These are phyloP conservation scores for Borovskyia barvae DNA, from an alignment of 208 protist species.

Conservation along the genomic window DNA sequence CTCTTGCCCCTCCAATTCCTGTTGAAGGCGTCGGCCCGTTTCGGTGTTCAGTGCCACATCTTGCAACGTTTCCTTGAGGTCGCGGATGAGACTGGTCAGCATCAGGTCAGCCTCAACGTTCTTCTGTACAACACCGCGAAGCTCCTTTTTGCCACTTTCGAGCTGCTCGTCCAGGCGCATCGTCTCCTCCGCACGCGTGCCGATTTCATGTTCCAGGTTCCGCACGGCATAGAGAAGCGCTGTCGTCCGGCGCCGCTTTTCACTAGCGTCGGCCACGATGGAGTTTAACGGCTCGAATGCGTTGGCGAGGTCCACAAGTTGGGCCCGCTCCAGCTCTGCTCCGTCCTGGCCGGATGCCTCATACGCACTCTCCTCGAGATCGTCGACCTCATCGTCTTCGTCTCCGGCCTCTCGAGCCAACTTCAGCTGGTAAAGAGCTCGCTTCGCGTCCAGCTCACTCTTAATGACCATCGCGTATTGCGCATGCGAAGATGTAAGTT, in stretches of 20 bases:
- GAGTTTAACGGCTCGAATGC: slow-evolving; percentile 23
- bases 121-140: slow-evolving; percentile 32
- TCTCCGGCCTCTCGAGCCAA: slow-evolving; percentile 9
- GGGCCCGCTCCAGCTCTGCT: slow-evolving; percentile 12
- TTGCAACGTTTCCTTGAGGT: slow-evolving; percentile 54
- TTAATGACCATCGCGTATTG: slow-evolving; percentile 79
- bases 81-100: slow-evolving; percentile 43
- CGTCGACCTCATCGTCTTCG: not conserved
- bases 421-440: slow-evolving; percentile 50
- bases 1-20: slow-evolving; percentile 28
- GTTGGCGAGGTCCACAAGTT: slow-evolving; percentile 17
- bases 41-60: slow-evolving; percentile 62
- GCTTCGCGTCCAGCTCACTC: slow-evolving; percentile 64
- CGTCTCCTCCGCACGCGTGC: slow-evolving; percentile 17
- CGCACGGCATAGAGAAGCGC: slow-evolving; percentile 15
- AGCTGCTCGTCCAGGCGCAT: slow-evolving; percentile 23
- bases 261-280: slow-evolving; percentile 9
- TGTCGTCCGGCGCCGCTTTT: slow-evolving; percentile 18
- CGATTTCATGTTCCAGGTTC: slow-evolving; percentile 32
- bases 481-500: slow-evolving; percentile 66
- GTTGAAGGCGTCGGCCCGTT: slow-evolving; percentile 34
- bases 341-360: not conserved
- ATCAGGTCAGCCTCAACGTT: slow-evolving; percentile 36
- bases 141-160: slow-evolving; percentile 17
- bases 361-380: not conserved